Percentiles rank a stretch among this genome's conserved stretches.
These are phyloP conservation scores for Cystofilobasidium ferigula DNA, from an alignment of 768 basidiomycete species.

Conservation along the genomic window DNA sequence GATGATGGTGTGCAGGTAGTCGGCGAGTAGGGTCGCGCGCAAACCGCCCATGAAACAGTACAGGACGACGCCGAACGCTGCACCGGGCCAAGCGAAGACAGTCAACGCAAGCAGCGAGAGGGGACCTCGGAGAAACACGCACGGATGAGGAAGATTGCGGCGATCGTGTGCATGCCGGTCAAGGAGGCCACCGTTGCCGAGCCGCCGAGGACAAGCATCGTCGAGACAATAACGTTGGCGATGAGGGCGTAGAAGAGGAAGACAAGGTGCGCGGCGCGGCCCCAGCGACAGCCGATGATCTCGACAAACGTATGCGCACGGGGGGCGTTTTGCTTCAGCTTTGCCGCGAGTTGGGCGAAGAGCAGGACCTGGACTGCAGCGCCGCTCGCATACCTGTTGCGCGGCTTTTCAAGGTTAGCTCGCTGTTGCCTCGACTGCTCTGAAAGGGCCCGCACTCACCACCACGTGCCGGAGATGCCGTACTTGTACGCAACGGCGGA, in stretches of 20 bases:
- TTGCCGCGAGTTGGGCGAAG: constrained; percentile 84
- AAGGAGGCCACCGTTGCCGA: constrained; percentile 77
- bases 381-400: constrained; percentile 86
- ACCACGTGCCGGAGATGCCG: constrained; percentile 69
- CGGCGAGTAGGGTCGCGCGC: constrained; percentile 34
- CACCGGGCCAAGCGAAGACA: neutral
- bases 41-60: constrained; percentile 45
- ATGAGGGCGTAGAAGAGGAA: constrained; percentile 87
- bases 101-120: neutral
- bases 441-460: constrained; percentile 15
- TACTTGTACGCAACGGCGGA: constrained; percentile 76
- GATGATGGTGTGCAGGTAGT: constrained; percentile 72
- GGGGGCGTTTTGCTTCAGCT: constrained; percentile 80
- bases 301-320: constrained; percentile 71
- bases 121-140: neutral
- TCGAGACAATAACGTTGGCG: constrained; percentile 69
- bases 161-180: constrained; percentile 81
- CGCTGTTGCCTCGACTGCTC: constrained; percentile 42
- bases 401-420: too few species aligned
- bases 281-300: constrained; percentile 66
- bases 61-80: constrained; percentile 63
- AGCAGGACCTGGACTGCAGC: constrained; percentile 69
- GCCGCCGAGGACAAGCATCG: constrained; percentile 40
- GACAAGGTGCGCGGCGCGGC: constrained; percentile 60
- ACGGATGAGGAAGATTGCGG: constrained; percentile 73